Base-by-base conservation (phyloP, 129 eudicot genomes). In the Rutidosis leptorrhynchoides region DNA sequence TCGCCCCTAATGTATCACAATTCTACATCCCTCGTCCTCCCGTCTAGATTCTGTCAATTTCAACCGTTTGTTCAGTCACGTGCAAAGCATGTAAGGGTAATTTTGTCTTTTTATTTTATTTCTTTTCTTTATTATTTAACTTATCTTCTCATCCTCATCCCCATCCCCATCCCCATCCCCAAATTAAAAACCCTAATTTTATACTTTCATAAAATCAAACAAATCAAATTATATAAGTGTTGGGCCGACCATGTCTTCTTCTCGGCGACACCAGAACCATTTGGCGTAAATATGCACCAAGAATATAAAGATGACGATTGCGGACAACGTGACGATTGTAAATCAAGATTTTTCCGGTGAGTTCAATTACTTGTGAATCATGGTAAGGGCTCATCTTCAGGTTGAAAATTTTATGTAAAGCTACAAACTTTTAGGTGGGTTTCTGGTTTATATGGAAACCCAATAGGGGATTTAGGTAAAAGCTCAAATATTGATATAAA, bases 231-330 rank as follows among this genome's bases (percentile, higher is more conserved):
- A n/a, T n/a, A n/a, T n/a, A n/a, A 37, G 58, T 19, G 77, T 17
- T 26, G 64, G 62, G 17, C 73, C 15, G 42, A 8, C 10, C n/a
- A 40, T 15, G 46, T 40, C 65, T 61, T 78, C 79, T 37, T 67
- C 77, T 21, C 56, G 79, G 70, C 75, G 77, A 63, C 52, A 33
- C 74, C 78, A 79, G 65, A 71, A 83, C 79, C 83, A 85, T 71
- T 81, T 91, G 67, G 90, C 77, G 74, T 87, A 91, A 27, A 87
- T 75, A 66, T 85, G 83, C 29, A 87, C 74, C 46, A 81, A 80
- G 40, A 83, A 74, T 7, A 75, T 77, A 5, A 81, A 75, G 65
- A 71, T 62, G 3, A 88, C 58, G 15, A 83, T 79, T 2, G 87
- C 25, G 24, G 81, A 85, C 7, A 87, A 78, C 6, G 80, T 59